A percentile compares a stretch with the other conserved stretches of the same genome.
These are phyloP conservation scores for Gilbertella persicaria DNA, from an alignment of 371 early-diverging fungal genomes.

Conservation along the genomic window DNA sequence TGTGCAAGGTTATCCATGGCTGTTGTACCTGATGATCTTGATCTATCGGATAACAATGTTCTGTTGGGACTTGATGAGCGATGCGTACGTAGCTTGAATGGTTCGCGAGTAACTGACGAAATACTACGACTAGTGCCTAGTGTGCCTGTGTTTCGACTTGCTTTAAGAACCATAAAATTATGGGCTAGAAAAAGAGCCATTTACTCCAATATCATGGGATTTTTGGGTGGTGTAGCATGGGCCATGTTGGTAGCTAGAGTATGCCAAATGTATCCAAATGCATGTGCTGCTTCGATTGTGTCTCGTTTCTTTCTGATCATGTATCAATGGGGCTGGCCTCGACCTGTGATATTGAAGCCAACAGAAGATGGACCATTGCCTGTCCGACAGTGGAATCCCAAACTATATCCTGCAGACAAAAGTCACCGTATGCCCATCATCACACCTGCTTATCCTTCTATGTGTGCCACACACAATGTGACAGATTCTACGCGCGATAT, in stretches of 20 bases:
- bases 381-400: conserved; percentile 98
- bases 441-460: conserved; percentile 99
- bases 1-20: conserved; percentile 84
- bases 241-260: conserved; percentile 98
- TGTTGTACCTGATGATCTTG: conserved; percentile 81
- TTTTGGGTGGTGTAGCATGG: conserved; percentile 99
- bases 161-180: conserved; percentile 96
- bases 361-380: conserved; percentile 93
- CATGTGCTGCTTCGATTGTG: conserved; percentile 87
- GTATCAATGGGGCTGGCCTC: conserved; percentile 97
- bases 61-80: conserved; percentile 90
- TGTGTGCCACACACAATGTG: conserved; percentile 99
- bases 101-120: conserved; percentile 97
- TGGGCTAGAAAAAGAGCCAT: conserved; percentile 98
- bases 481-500: conserved; percentile 87
- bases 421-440: conserved; percentile 99
- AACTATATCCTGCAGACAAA: conserved; percentile 85
- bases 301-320: conserved; percentile 92
- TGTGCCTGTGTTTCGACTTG: conserved; percentile 86
- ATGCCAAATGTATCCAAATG: conserved; percentile 98
- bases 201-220: conserved; percentile 98
- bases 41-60: conserved; percentile 83
- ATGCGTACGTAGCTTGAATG: conserved; percentile 94
- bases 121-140: conserved; percentile 95
- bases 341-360: conserved; percentile 93